Conservation (phyloP, 495 filamentous ascomycete genomes). For the Talaromyces nanjingensis region DNA sequence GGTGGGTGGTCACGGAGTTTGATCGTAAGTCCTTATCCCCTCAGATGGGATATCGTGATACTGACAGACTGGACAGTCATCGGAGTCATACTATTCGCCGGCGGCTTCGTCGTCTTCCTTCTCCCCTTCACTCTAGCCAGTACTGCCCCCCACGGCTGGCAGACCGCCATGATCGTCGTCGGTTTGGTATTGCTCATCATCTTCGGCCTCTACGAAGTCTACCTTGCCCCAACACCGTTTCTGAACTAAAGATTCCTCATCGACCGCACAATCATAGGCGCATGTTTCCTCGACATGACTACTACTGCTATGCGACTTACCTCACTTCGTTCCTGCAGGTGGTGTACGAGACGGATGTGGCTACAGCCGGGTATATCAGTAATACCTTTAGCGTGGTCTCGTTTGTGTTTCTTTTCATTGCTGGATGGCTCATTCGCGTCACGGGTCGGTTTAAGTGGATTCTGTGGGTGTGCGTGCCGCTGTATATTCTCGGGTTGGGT, state of each 20-base stretch:
- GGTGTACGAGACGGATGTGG: constrained; percentile 48
- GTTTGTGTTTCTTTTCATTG: constrained; percentile 34
- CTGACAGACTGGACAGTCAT: constrained; percentile 21
- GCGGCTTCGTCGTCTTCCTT: not conserved
- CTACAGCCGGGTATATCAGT: constrained; percentile 43
- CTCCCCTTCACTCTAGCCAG: not conserved
- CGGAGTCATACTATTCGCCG: constrained; percentile 50
- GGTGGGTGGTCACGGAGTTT: constrained; percentile 50
- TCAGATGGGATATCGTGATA: not conserved
- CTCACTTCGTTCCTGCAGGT: constrained; percentile 61
- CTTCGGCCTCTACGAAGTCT: constrained; percentile 50
- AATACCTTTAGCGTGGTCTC: constrained; percentile 44
- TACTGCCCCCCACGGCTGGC: not conserved
- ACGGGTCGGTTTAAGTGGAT: too few species aligned
- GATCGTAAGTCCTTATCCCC: constrained; percentile 31
- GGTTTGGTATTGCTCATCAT: not conserved
- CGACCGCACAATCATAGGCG: constrained; percentile 50
- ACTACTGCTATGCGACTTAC: constrained; percentile 45
- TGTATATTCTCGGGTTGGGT: too few species aligned
- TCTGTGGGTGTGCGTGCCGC: too few species aligned
- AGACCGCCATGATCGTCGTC: not conserved
- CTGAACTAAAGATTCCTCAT: constrained; percentile 41
- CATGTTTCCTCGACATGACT: constrained; percentile 41
- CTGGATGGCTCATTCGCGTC: constrained; percentile 21
- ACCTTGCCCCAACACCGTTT: constrained; percentile 42